A percentile compares a stretch with the other conserved stretches of the same genome.
These are phyloP conservation scores for Allantophomopsis cytisporea DNA, from an alignment of 2,329 filamentous ascomycete species.

Conservation along the genomic window DNA sequence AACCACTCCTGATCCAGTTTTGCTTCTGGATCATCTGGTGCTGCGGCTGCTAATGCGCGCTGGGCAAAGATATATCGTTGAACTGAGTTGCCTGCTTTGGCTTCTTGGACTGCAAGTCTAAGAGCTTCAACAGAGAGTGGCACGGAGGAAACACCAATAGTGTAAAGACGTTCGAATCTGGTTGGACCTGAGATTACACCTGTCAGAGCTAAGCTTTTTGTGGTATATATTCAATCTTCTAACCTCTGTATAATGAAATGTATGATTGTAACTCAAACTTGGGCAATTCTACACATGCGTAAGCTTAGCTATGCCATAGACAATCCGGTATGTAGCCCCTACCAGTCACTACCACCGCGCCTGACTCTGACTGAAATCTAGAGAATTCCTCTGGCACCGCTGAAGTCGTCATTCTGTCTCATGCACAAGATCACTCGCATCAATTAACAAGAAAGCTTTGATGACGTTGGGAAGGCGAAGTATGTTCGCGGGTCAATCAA, in stretches of 20 bases:
- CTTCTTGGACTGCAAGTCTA: constrained; percentile 61
- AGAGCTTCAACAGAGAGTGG: constrained; percentile 69
- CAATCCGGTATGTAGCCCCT: too few species aligned
- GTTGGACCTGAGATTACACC: constrained; percentile 53
- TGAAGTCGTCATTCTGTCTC: too few species aligned
- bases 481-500: too few species aligned
- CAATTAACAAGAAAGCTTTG: too few species aligned
- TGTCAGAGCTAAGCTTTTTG: constrained; percentile 1
- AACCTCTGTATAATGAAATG: constrained; percentile 26
- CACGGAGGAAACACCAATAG: constrained; percentile 69
- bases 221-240: too few species aligned
- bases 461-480: too few species aligned
- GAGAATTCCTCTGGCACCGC: too few species aligned
- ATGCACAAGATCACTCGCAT: too few species aligned
- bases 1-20: constrained; percentile 61
- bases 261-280: constrained; percentile 90
- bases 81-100: constrained; percentile 65
- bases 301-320: background rate
- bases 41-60: constrained; percentile 46
- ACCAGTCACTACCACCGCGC: too few species aligned
- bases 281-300: constrained; percentile 44
- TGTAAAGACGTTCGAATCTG: constrained; percentile 64
- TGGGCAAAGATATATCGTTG: constrained; percentile 56
- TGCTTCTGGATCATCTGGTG: constrained; percentile 56
- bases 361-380: too few species aligned